A percentile compares a stretch with the other conserved stretches of the same genome.
These are phyloP conservation scores for Odontarrhena argentea DNA, from an alignment of 345 rosid species.

Conservation along the genomic window DNA sequence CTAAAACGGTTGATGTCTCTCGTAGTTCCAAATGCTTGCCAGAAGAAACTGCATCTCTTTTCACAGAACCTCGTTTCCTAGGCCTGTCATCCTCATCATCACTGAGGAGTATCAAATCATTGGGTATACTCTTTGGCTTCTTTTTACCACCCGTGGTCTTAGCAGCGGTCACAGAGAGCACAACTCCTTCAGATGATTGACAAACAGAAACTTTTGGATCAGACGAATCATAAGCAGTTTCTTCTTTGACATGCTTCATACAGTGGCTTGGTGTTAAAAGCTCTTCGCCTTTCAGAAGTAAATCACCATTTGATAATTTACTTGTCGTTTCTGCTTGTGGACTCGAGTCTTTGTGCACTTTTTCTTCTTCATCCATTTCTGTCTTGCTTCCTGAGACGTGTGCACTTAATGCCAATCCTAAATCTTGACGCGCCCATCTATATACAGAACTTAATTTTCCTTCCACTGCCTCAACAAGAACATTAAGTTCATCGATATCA, in stretches of 20 bases:
- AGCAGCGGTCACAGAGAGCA: conserved; percentile 36
- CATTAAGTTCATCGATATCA: conserved; percentile 71
- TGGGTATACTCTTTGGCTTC: conserved; percentile 40
- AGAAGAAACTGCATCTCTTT: conserved; percentile 28
- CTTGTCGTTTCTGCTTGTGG: conserved; percentile 44
- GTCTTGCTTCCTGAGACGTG: conserved; percentile 48
- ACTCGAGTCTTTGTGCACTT: conserved; percentile 39
- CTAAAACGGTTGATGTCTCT: conserved; percentile 37
- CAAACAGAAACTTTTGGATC: conserved; percentile 41
- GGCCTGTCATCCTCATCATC: conserved; percentile 71
- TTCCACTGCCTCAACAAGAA: conserved; percentile 95
- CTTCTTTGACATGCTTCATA: conserved; percentile 38
- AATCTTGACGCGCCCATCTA: conserved; percentile 97
- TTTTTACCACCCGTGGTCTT: conserved; percentile 44
- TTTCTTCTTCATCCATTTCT: conserved; percentile 48
- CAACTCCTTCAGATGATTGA: conserved; percentile 49
- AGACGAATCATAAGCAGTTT: conserved; percentile 35
- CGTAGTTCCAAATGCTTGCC: conserved; percentile 29
- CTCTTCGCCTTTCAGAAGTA: conserved; percentile 44
- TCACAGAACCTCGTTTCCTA: conserved; percentile 47
- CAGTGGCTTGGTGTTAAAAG: conserved; percentile 24
- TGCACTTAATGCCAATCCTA: conserved; percentile 81
- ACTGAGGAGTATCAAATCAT: conserved; percentile 72
- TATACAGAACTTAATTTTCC: conserved; percentile 93
- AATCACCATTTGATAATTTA: conserved; percentile 39